Percentiles rank a stretch among this genome's conserved stretches.
Evolutionary conservation across 2,329 filamentous ascomycete genomes (phyloP).

Genomic region (Hyphodiscus sp.): DNA sequence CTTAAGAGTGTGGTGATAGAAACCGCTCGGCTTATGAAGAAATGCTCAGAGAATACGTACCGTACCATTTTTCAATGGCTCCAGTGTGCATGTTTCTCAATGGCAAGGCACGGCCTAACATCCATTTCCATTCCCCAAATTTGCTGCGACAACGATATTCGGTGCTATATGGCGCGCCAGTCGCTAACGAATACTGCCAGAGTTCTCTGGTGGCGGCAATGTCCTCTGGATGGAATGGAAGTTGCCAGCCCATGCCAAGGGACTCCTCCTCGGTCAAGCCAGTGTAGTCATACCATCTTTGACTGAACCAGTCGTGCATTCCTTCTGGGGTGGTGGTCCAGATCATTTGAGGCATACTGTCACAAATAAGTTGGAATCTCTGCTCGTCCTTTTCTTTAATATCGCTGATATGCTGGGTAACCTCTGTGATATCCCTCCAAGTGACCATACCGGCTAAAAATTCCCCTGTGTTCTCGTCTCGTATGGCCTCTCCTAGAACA

Average conservation of each 20-base stretch:
- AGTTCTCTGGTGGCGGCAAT: conserved; percentile 44
- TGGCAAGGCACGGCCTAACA: conserved; percentile 66
- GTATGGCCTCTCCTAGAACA: conserved; percentile 58
- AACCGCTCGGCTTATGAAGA: background rate
- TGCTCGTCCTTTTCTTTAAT: conserved; percentile 67
- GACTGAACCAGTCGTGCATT: conserved; percentile 65
- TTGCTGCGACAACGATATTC: conserved; percentile 65
- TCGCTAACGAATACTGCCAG: conserved; percentile 58
- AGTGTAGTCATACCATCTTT: conserved; percentile 75
- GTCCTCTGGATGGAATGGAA: conserved; percentile 66
- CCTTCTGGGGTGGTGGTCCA: conserved; percentile 68
- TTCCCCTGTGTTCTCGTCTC: conserved; percentile 60
- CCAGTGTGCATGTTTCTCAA: conserved; percentile 59
- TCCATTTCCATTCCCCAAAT: conserved; percentile 71
- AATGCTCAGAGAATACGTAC: conserved; percentile 45
- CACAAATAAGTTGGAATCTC: conserved; percentile 69
- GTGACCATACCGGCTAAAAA: conserved; percentile 68
- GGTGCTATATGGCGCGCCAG: conserved; percentile 61
- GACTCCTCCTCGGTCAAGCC: conserved; percentile 58
- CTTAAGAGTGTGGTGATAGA: too few relatives aligned
- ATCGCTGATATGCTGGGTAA: conserved; percentile 61
- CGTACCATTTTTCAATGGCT: conserved; percentile 72
- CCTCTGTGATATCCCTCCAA: conserved; percentile 65
- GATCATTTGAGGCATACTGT: conserved; percentile 65
- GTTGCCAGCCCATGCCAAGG: conserved; percentile 54